phyloP scores from a whole-genome alignment of 208 protist genomes.

The Trypanosoma scelopori region DNA sequence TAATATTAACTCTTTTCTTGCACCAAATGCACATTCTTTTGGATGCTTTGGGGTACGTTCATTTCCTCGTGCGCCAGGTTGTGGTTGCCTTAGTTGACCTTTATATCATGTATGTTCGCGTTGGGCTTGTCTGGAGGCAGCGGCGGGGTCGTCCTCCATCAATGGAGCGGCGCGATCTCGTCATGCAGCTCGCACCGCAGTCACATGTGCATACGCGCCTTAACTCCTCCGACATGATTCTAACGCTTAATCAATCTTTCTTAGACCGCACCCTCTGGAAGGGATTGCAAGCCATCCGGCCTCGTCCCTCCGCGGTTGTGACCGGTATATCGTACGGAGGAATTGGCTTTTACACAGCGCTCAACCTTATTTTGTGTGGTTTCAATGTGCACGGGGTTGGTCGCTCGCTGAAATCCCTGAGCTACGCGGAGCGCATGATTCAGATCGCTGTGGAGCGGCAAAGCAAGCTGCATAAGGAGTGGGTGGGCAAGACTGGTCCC shows the following conservation, averaged over 20 bases:
- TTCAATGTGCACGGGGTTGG: slow-evolving; percentile 72
- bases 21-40: slow-evolving; percentile 17
- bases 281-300: slow-evolving; percentile 32
- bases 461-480: slow-evolving; percentile 64
- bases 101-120: slow-evolving; percentile 58
- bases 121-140: slow-evolving; percentile 46
- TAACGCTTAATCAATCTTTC: slow-evolving; percentile 55
- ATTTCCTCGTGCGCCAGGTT: slow-evolving; percentile 54
- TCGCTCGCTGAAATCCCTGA: slow-evolving; percentile 29
- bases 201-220: slow-evolving; percentile 46
- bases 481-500: slow-evolving; percentile 37
- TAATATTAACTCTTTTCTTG: neutral
- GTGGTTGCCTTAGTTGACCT: slow-evolving; percentile 53
- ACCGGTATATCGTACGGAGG: slow-evolving; percentile 61
- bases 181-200: slow-evolving; percentile 62
- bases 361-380: slow-evolving; percentile 64
- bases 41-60: slow-evolving; percentile 31
- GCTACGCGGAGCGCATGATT: slow-evolving; percentile 39
- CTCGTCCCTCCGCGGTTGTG: slow-evolving; percentile 56
- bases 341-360: slow-evolving; percentile 72
- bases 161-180: slow-evolving; percentile 50
- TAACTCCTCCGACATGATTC: slow-evolving; percentile 37
- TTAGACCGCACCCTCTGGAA: slow-evolving; percentile 63
- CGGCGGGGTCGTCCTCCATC: slow-evolving; percentile 40
- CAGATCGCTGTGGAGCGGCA: slow-evolving; percentile 49